These are phyloP conservation scores for Artemisia tridentata DNA, from an alignment of 129 eudicot genomes.

Conservation along the genomic window DNA sequence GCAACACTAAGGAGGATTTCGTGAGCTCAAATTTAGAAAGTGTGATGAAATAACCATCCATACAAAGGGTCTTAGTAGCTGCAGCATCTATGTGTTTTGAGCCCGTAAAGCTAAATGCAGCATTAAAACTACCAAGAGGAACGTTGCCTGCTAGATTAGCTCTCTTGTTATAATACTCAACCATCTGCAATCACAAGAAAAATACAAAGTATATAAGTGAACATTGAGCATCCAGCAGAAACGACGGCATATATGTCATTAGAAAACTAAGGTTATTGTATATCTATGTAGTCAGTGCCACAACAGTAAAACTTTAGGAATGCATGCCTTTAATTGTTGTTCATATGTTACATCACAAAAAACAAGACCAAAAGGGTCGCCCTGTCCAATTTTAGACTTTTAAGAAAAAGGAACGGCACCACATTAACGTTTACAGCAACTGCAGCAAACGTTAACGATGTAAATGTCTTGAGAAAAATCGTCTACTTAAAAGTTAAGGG, in stretches of 20 bases:
- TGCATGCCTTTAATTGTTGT: too few species aligned
- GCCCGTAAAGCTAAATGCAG: slow-evolving; percentile 77
- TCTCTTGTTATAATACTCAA: slow-evolving; percentile 72
- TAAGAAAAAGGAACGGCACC: not conserved
- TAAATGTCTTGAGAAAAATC: not conserved
- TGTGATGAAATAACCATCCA: slow-evolving; percentile 81
- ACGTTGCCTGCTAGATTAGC: slow-evolving; percentile 55
- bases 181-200: slow-evolving; percentile 64
- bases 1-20: slow-evolving; percentile 48
- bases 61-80: slow-evolving; percentile 66
- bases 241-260: not conserved
- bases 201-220: not conserved
- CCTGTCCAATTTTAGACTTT: not conserved
- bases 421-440: slow-evolving; percentile 1
- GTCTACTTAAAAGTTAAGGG: not conserved
- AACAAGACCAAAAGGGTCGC: too few species aligned
- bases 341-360: too few species aligned
- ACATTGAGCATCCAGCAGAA: not conserved
- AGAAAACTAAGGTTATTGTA: not conserved
- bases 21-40: slow-evolving; percentile 63
- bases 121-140: slow-evolving; percentile 92
- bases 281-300: not conserved
- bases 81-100: slow-evolving; percentile 70
- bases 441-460: not conserved
- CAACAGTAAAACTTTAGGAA: not conserved